A percentile compares a stretch with the other conserved stretches of the same genome.
Conservation (phyloP, 345 rosid genomes). For the Eucalyptus curtisii region DNA sequence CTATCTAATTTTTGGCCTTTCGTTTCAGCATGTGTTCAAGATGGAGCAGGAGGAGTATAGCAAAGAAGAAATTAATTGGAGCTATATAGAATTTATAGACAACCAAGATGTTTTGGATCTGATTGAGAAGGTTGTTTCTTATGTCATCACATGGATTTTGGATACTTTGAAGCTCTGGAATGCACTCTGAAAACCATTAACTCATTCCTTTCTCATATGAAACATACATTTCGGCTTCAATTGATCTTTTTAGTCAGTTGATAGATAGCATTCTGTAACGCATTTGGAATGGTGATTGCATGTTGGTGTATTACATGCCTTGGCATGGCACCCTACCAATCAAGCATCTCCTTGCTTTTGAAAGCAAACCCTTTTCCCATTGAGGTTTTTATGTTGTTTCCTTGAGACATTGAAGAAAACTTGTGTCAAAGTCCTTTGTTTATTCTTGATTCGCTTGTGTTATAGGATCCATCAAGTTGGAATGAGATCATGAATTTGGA, state of each 20-base stretch:
- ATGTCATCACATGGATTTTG: not conserved
- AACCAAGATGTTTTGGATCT: slow-evolving; percentile 97
- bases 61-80: slow-evolving; percentile 97
- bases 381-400: not conserved
- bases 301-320: not conserved
- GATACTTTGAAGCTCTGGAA: not conserved
- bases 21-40: slow-evolving; percentile 94
- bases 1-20: not conserved
- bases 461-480: not conserved
- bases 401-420: not conserved
- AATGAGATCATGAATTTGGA: not conserved
- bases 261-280: not conserved
- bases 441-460: not conserved
- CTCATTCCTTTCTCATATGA: not conserved
- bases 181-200: not conserved
- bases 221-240: not conserved
- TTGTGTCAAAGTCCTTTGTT: not conserved
- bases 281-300: not conserved
- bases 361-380: not conserved
- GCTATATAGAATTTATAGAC: slow-evolving; percentile 96
- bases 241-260: not conserved
- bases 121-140: slow-evolving; percentile 78
- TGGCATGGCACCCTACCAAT: not conserved
- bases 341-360: not conserved
- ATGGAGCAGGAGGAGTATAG: slow-evolving; percentile 98